Evolutionary conservation across 108 stramenopile genomes (phyloP).

Genomic region (Schizochytrium sp.): DNA sequence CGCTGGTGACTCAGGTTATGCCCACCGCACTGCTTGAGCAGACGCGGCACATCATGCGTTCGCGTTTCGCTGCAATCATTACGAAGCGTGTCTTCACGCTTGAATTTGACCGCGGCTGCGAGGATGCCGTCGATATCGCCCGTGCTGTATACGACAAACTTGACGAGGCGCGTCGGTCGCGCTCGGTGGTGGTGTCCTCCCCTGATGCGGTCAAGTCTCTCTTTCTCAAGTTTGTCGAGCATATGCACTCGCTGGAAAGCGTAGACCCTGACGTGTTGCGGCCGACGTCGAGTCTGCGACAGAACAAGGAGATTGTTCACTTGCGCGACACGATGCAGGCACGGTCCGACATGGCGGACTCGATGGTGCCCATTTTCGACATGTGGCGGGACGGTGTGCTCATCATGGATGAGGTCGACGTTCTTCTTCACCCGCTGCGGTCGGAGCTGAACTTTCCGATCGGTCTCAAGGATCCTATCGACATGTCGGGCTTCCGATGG

Average conservation of each 20-base stretch:
- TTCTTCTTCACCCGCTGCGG: constrained; percentile 91
- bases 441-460: constrained; percentile 99
- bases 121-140: constrained; percentile 64
- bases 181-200: constrained; percentile 87
- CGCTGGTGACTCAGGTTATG: constrained; percentile 90
- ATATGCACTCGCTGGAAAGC: constrained; percentile 81
- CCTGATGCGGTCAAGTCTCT: constrained; percentile 96
- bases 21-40: constrained; percentile 95
- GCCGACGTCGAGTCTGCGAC: background rate
- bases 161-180: constrained; percentile 77
- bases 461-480: constrained; percentile 87
- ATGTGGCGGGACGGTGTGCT: constrained; percentile 79
- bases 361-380: constrained; percentile 77
- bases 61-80: constrained; percentile 88
- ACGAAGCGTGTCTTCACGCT: constrained; percentile 96
- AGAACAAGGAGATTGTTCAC: constrained; percentile 29
- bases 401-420: constrained; percentile 93
- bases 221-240: constrained; percentile 91
- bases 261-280: constrained; percentile 11
- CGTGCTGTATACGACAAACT: constrained; percentile 83
- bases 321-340: constrained; percentile 17
- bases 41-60: constrained; percentile 87
- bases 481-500: constrained; percentile 94
- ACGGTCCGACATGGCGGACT: background rate
- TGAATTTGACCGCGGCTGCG: constrained; percentile 67